Conservation (phyloP, 208 protist genomes). For the Wallacemonas sp. region DNA sequence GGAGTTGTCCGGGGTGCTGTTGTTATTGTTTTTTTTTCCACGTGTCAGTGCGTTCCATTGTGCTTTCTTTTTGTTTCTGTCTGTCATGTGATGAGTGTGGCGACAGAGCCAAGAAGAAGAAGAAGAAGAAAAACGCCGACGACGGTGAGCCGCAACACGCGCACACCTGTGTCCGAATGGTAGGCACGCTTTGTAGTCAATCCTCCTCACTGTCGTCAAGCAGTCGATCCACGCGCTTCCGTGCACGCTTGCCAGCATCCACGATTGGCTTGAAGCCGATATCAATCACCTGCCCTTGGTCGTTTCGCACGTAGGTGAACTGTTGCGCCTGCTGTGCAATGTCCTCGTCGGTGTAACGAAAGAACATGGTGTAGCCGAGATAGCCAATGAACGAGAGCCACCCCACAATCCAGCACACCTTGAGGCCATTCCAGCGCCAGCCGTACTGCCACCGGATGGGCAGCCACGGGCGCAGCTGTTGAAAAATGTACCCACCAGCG, state of each 20-base stretch:
- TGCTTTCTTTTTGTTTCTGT: too few relatives aligned
- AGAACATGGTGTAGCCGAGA: slow-evolving; percentile 77
- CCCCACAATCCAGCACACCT: slow-evolving; percentile 54
- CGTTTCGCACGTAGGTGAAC: slow-evolving; percentile 87
- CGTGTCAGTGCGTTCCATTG: too few relatives aligned
- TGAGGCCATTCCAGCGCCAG: slow-evolving; percentile 77
- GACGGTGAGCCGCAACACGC: background rate
- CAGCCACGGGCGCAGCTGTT: slow-evolving; percentile 74
- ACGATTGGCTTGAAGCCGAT: slow-evolving; percentile 87
- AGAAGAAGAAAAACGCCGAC: background rate
- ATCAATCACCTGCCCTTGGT: slow-evolving; percentile 77
- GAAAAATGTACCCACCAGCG: slow-evolving; percentile 80
- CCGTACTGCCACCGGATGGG: slow-evolving; percentile 85
- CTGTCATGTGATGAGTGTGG: too few relatives aligned
- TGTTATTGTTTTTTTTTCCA: too few relatives aligned
- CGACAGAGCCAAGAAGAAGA: background rate
- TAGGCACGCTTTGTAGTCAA: slow-evolving; percentile 13
- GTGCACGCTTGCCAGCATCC: slow-evolving; percentile 63
- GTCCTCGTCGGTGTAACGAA: slow-evolving; percentile 66
- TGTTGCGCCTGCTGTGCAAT: slow-evolving; percentile 71
- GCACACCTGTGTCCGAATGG: too few relatives aligned
- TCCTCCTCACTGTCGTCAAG: slow-evolving; percentile 62
- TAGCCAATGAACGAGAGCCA: slow-evolving; percentile 60
- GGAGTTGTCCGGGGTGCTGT: too few relatives aligned
- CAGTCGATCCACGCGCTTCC: slow-evolving; percentile 52